Evolutionary conservation across 768 basidiomycete genomes (phyloP), one percentile per base, ranked within the genome.

Genomic region (Lenzites betulinus): DNA sequence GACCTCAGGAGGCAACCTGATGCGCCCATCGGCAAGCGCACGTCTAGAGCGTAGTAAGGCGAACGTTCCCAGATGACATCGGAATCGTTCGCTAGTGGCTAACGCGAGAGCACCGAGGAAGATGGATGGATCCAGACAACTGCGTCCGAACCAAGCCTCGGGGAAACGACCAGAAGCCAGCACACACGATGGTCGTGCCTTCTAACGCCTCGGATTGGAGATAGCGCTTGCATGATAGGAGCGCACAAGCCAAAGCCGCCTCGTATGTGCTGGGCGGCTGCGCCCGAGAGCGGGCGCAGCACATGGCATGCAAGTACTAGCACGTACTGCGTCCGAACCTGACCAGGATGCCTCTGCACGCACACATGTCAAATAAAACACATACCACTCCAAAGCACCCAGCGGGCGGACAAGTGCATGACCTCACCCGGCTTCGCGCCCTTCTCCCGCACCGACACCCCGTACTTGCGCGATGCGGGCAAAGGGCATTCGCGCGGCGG

Each of bases 361-460:
- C 46, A 38, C 20, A 39, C 44, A 16, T 12, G 42, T 20, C 22
- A 25, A 2, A 47, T 51, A 33, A 33, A 33, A 12, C 58, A 49
- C 58, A 36, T 7, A 41, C 35, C 20, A 47, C 46, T 35, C 28
- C 30, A 33, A 39, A 42, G 16, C 33, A 8, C 9, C 26, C 38
- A 11, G 25, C 41, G 30, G 22, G 28, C 28, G 52, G 52, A 46
- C 35, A 39, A 28, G 35, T 39, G 52, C 47, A 50, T 60, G 59
- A 59, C 58, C 53, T 54, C 52, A 43, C 7, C 38, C 20, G 13
- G 25, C 47, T 48, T 49, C 25, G 25, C 55, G 8, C 49, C 44
- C 44, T 60, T 60, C 59, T 60, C 59, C 59, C 59, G 59, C 59
- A 25, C 47, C 59, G 59, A 60, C 53, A 16, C n/a, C n/a, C n/a